Conservation (phyloP, 2,329 filamentous ascomycete genomes). For the Hypoxylon sp. region DNA sequence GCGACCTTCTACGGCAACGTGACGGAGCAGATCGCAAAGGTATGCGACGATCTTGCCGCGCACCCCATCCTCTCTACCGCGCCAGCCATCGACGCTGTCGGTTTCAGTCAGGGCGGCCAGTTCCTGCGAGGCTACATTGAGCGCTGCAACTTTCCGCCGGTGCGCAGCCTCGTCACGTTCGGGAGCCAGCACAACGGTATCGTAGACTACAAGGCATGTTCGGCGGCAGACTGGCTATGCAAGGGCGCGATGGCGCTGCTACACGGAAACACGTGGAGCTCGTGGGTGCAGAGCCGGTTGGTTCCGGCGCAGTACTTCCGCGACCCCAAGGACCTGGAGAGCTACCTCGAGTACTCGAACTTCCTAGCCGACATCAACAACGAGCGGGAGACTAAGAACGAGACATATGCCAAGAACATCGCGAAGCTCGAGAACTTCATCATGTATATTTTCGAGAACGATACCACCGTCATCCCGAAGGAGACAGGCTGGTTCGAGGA, state of each 20-base stretch:
- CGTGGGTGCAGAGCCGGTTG: constrained; percentile 81
- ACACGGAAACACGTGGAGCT: constrained; percentile 83
- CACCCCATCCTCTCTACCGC: constrained; percentile 87
- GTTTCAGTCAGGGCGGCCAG: constrained; percentile 95
- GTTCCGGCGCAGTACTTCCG: constrained; percentile 98
- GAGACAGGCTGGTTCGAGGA: constrained; percentile 93
- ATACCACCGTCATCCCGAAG: constrained; percentile 89
- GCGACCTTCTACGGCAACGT: constrained; percentile 94
- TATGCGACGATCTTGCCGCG: constrained; percentile 82
- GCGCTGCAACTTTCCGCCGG: constrained; percentile 82
- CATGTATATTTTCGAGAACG: constrained; percentile 91
- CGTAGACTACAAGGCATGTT: constrained; percentile 82
- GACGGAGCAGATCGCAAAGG: constrained; percentile 79
- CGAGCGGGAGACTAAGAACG: constrained; percentile 82
- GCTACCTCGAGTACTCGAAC: constrained; percentile 85
- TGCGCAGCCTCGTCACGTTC: constrained; percentile 87
- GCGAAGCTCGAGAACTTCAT: constrained; percentile 81
- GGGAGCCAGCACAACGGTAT: constrained; percentile 96
- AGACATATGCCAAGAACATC: constrained; percentile 79
- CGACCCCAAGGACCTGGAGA: constrained; percentile 74
- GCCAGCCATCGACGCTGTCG: constrained; percentile 88
- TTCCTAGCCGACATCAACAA: constrained; percentile 98
- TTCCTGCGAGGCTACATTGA: constrained; percentile 94
- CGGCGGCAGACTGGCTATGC: constrained; percentile 82
- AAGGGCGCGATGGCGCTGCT: constrained; percentile 83